Conservation (phyloP, 2,329 filamentous ascomycete genomes). For the Exserohilum turcica region DNA sequence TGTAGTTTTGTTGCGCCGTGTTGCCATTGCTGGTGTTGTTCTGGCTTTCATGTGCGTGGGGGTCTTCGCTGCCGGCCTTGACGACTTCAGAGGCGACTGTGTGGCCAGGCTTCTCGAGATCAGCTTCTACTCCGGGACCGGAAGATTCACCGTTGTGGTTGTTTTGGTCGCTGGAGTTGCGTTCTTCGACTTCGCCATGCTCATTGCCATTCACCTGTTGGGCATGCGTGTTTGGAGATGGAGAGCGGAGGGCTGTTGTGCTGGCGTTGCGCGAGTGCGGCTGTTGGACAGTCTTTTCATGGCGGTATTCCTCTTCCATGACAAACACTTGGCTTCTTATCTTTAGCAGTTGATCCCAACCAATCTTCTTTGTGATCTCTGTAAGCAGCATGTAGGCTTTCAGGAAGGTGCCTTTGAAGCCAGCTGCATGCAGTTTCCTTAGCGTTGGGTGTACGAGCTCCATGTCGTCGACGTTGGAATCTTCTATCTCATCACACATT, state of each 20-base stretch:
- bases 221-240: conserved; percentile 53
- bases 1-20: conserved; percentile 69
- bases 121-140: conserved; percentile 30
- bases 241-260: conserved; percentile 75
- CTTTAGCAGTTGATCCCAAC: conserved; percentile 94
- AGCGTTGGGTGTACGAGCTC: conserved; percentile 89
- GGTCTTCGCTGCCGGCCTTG: conserved; percentile 73
- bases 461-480: conserved; percentile 75
- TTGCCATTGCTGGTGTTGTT: conserved; percentile 63
- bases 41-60: conserved; percentile 24
- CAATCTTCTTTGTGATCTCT: conserved; percentile 94
- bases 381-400: conserved; percentile 93
- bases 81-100: conserved; percentile 77
- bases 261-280: conserved; percentile 71
- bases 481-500: conserved; percentile 93
- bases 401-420: conserved; percentile 93
- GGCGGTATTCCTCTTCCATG: conserved; percentile 98
- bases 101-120: conserved; percentile 78
- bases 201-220: conserved; percentile 42
- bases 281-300: conserved; percentile 65
- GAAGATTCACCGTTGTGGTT: conserved; percentile 40
- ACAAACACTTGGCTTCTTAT: conserved; percentile 97
- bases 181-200: conserved; percentile 37
- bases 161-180: conserved; percentile 27
- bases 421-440: conserved; percentile 81